phyloP scores from a whole-genome alignment of 2,329 filamentous ascomycete species.

The Colletotrichum tofieldiae region DNA sequence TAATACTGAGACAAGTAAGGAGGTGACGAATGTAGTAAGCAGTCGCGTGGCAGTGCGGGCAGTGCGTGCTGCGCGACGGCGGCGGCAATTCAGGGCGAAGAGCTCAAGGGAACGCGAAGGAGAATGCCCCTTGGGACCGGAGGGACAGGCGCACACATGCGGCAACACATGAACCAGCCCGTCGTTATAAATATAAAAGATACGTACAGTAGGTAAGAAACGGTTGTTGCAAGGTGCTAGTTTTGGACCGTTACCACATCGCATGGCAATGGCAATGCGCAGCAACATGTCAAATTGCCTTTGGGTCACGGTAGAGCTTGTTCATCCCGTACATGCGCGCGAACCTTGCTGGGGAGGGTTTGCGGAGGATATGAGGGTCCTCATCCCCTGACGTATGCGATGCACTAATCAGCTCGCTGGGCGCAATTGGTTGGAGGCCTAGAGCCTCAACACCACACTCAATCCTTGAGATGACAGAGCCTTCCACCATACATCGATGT shows the following conservation, averaged over 20 bases:
- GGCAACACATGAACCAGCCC: background rate
- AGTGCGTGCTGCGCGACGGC: slow-evolving; percentile 10
- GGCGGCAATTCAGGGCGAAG: slow-evolving; percentile 9
- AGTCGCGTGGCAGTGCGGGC: slow-evolving; percentile 39
- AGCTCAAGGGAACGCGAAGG: background rate
- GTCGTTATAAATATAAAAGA: background rate
- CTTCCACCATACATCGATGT: background rate
- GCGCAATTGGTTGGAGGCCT: background rate
- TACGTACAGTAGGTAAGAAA: background rate
- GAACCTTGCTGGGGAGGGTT: background rate
- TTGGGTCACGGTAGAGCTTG: background rate
- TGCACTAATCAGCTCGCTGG: background rate
- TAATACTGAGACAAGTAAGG: slow-evolving; percentile 3
- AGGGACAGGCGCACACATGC: background rate
- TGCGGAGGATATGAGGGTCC: background rate
- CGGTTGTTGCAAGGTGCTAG: background rate
- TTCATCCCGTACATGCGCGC: slow-evolving; percentile 11
- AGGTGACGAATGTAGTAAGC: slow-evolving; percentile 31
- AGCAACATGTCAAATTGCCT: background rate
- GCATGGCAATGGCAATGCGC: background rate
- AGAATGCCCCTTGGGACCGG: background rate
- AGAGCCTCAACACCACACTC: background rate
- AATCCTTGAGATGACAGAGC: background rate
- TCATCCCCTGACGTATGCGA: slow-evolving; percentile 3
- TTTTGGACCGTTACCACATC: background rate